Conservation (phyloP, 108 stramenopile genomes). For the Pseudonitzschia multistriata region DNA sequence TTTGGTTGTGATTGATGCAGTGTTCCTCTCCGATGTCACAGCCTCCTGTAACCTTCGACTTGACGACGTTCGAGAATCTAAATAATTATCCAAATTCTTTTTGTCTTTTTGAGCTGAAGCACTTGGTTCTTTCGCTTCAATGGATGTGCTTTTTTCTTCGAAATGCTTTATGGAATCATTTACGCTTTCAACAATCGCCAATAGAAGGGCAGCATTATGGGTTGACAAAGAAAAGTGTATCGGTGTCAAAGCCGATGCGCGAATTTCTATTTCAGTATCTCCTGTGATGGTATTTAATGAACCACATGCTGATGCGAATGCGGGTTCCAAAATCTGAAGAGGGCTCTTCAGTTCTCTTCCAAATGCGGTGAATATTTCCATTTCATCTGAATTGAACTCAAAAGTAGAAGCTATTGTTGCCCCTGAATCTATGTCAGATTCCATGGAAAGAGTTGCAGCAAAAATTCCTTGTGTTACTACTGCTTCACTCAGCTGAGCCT, state of each 20-base stretch:
- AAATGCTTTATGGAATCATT: slow-evolving; percentile 39
- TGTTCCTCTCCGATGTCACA: not conserved
- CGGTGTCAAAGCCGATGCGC: slow-evolving; percentile 62
- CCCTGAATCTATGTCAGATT: slow-evolving; percentile 29
- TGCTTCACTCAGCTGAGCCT: slow-evolving; percentile 50
- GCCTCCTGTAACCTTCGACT: not conserved
- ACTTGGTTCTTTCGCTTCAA: slow-evolving; percentile 22
- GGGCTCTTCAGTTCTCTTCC: slow-evolving; percentile 62
- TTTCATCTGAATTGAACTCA: slow-evolving; percentile 55
- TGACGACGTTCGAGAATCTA: slow-evolving; percentile 1
- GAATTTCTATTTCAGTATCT: slow-evolving; percentile 46
- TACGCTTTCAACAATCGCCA: slow-evolving; percentile 62
- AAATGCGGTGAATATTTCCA: slow-evolving; percentile 82
- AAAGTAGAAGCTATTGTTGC: slow-evolving; percentile 37
- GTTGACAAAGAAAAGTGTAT: slow-evolving; percentile 71
- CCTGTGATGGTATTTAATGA: slow-evolving; percentile 34
- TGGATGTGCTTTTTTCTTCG: slow-evolving; percentile 6
- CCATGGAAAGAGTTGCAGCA: slow-evolving; percentile 30
- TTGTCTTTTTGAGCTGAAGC: slow-evolving; percentile 46
- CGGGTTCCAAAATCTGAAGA: slow-evolving; percentile 80
- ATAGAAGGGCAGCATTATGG: slow-evolving; percentile 77
- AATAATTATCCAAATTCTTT: slow-evolving; percentile 43
- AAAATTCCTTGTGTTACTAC: slow-evolving; percentile 70
- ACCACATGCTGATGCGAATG: slow-evolving; percentile 55
- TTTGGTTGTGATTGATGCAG: slow-evolving; percentile 13